Evolutionary conservation across 2,329 filamentous ascomycete species (phyloP), one percentile per base, ranked within the genome.

Genomic region (Calonectria fujianensis): DNA sequence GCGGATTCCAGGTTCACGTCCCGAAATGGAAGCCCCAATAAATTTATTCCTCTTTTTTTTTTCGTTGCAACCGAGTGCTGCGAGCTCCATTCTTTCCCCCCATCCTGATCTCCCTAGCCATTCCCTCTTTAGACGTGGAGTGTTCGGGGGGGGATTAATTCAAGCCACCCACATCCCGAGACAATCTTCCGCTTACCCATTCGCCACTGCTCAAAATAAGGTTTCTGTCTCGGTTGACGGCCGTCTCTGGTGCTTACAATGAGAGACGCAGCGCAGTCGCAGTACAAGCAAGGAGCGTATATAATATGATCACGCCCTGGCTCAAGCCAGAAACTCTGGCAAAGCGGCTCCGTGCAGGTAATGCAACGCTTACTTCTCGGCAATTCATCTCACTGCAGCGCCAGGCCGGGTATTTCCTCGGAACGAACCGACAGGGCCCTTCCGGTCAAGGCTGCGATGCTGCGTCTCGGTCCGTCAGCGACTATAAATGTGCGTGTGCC

Each of bases 91-190:
- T 14, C 24, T 48, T 18, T 8, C 11, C 29, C 29, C 51, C 29
- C 16, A 57, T 20, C 29, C 37, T 14, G 35, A 63, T 63, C 35
- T 63, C 11, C 37, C 14, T 39, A 10, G 35, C 35, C 24, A 63
- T 63, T 13, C 24, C 57, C 24, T 11, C 14, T 61, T 39, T 13
- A 18, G 57, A 20, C 35, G 32, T 39, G 35, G 11, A 41, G n/a
- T 18, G 57, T 41, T 41, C n/a, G 20, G 57, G 35, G 39, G 20
- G 57, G 24, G 35, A 63, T 10, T 10, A 20, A 41, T 41, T 29
- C 37, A 4, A 16, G 14, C 35, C 57, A 41, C 57, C 57, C 57
- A 63, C 57, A 63, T 63, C 35, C 57, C 57, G 57, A 41, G 14
- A 41, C 24, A 29, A 29, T 9, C 6, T 63, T 41, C 35, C 32